phyloP scores from a whole-genome alignment of 352 stramenopile species.

The Plasmopara halstedii region DNA sequence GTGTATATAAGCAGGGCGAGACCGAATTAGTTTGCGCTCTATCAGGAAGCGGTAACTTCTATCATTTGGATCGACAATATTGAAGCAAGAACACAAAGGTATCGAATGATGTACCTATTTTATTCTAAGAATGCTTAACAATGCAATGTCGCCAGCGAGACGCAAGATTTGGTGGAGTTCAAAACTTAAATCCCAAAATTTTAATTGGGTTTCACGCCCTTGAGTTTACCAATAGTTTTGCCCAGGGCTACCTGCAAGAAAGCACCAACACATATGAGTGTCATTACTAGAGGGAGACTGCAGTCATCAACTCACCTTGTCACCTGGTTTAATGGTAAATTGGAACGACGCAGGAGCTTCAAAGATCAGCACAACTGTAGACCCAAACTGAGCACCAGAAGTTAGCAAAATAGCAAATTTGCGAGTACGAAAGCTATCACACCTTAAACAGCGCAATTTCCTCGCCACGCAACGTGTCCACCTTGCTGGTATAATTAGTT shows the following conservation, averaged over 20 bases:
- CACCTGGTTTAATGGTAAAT: constrained; percentile 62
- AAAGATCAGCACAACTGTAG: constrained; percentile 82
- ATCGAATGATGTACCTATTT: too few species aligned
- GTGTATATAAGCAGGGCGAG: too few species aligned
- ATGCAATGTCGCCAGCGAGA: too few species aligned
- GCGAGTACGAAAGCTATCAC: not conserved
- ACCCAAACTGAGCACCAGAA: constrained; percentile 38
- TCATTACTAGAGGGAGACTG: not conserved
- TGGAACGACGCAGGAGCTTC: constrained; percentile 67
- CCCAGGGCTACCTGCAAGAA: not conserved
- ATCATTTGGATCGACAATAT: too few species aligned
- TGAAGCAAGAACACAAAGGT: too few species aligned
- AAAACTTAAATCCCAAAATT: too few species aligned
- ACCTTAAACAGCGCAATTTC: constrained; percentile 81
- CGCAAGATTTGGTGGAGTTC: too few species aligned
- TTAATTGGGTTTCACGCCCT: too few species aligned
- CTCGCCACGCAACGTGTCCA: constrained; percentile 40
- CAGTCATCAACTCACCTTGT: constrained; percentile 40
- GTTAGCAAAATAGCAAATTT: not conserved
- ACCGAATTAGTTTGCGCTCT: too few species aligned
- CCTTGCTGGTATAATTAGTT: constrained; percentile 35
- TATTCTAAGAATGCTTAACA: too few species aligned
- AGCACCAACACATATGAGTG: not conserved
- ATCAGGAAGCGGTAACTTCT: too few species aligned
- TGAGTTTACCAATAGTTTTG: not conserved